These are phyloP conservation scores for Penicillium turbatum DNA, from an alignment of 495 filamentous ascomycete genomes.

Conservation along the genomic window DNA sequence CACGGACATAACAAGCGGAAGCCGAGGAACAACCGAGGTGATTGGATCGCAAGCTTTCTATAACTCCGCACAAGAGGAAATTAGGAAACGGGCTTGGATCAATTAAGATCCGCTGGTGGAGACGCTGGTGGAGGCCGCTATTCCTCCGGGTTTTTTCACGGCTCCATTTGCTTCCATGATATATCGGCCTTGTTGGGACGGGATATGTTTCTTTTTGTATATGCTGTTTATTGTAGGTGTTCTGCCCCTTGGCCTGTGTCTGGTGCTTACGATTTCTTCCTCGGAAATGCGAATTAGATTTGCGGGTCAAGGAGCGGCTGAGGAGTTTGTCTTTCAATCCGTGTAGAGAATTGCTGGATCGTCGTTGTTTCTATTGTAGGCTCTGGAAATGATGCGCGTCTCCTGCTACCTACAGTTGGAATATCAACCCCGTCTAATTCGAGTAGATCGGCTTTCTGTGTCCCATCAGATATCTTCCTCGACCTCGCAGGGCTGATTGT, in stretches of 20 bases:
- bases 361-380: neutral
- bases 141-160: constrained; percentile 19
- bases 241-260: constrained; percentile 5
- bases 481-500: neutral
- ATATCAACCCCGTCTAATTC: neutral
- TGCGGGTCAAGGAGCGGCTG: neutral
- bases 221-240: neutral
- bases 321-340: no score
- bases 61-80: constrained; percentile 11
- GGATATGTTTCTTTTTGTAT: neutral
- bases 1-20: constrained; percentile 12
- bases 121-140: constrained; percentile 17
- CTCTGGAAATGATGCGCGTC: neutral
- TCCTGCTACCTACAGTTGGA: neutral
- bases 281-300: neutral
- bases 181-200: neutral
- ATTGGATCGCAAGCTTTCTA: neutral
- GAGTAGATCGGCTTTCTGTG: neutral
- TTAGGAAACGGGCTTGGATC: constrained; percentile 6
- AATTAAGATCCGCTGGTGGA: constrained; percentile 26
- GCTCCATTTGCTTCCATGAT: constrained; percentile 11
- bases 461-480: neutral
- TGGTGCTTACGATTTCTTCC: neutral
- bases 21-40: constrained; percentile 3
- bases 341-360: neutral